A percentile compares a stretch with the other conserved stretches of the same genome.
Evolutionary conservation across 495 filamentous ascomycete genomes (phyloP).

Genomic region (Haplographium delicatum): DNA sequence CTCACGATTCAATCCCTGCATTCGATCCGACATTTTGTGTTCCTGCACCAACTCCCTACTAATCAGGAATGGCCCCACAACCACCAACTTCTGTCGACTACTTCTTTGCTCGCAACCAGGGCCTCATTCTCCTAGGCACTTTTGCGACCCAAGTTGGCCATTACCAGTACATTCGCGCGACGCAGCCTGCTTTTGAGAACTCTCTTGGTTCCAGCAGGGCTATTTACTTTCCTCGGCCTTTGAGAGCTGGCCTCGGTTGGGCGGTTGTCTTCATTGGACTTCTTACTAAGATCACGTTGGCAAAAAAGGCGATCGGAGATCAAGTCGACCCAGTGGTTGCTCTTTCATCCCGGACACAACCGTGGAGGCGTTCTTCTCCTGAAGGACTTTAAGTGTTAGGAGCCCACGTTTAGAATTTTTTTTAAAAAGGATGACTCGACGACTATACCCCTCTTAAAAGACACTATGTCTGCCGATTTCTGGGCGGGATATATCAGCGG

Average conservation of each 20-base stretch:
- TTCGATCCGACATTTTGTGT: background rate
- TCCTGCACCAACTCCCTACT: background rate
- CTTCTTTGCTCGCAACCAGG: slow-evolving; percentile 22
- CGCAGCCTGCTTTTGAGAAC: slow-evolving; percentile 11
- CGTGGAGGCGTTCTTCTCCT: slow-evolving; percentile 10
- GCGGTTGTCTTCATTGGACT: slow-evolving; percentile 20
- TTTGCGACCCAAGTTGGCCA: slow-evolving; percentile 21
- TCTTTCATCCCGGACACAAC: slow-evolving; percentile 10
- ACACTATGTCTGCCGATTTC: slow-evolving; percentile 73
- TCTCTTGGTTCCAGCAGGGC: background rate
- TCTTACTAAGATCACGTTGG: slow-evolving; percentile 18
- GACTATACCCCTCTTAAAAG: background rate
- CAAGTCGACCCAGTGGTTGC: slow-evolving; percentile 18
- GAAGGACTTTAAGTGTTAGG: slow-evolving; percentile 8
- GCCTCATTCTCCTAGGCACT: slow-evolving; percentile 17
- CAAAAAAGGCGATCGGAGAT: slow-evolving; percentile 18
- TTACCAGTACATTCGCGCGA: slow-evolving; percentile 20
- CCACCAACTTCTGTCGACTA: slow-evolving; percentile 15
- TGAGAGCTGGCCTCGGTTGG: slow-evolving; percentile 23
- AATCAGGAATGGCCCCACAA: slow-evolving; percentile 19
- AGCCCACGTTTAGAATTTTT: background rate
- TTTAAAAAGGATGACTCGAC: background rate
- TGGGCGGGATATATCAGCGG: slow-evolving; percentile 84
- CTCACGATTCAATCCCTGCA: too few species aligned
- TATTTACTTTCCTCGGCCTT: slow-evolving; percentile 8